Evolutionary conservation across 768 basidiomycete species (phyloP).

Genomic region (Lyophyllum semitale): DNA sequence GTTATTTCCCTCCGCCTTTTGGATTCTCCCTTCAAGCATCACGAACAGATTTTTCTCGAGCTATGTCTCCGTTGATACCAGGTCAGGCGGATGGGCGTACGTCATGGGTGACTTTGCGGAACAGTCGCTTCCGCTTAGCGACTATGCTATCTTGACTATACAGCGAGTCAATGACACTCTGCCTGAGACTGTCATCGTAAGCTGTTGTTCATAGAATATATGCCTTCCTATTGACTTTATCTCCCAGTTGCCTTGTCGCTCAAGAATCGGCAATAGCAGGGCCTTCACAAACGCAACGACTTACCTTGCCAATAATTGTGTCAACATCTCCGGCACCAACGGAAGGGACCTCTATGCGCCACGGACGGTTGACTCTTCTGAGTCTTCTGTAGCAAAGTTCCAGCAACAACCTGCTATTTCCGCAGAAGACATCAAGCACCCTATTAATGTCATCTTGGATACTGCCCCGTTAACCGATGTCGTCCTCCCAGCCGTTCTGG

Average conservation of each 20-base stretch:
- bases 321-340: conserved; percentile 50
- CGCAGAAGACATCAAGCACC: conserved; percentile 33
- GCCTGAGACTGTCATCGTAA: conserved; percentile 47
- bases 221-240: not conserved
- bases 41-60: conserved; percentile 45
- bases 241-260: conserved; percentile 58
- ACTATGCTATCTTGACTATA: conserved; percentile 49
- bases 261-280: conserved; percentile 46
- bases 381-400: conserved; percentile 33
- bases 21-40: not conserved
- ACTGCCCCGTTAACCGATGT: conserved; percentile 44
- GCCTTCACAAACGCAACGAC: conserved; percentile 51
- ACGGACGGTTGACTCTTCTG: conserved; percentile 11
- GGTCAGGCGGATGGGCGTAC: conserved; percentile 46
- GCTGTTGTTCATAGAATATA: conserved; percentile 12
- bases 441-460: conserved; percentile 52
- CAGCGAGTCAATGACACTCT: conserved; percentile 39
- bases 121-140: conserved; percentile 50
- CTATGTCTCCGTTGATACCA: conserved; percentile 34
- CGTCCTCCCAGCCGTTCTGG: conserved; percentile 39
- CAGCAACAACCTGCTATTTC: conserved; percentile 41
- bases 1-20: conserved; percentile 10
- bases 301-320: conserved; percentile 55
- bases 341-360: conserved; percentile 38
- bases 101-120: conserved; percentile 58